Evolutionary conservation across 2,329 filamentous ascomycete genomes (phyloP).

Genomic region (Grosmannia huntii): DNA sequence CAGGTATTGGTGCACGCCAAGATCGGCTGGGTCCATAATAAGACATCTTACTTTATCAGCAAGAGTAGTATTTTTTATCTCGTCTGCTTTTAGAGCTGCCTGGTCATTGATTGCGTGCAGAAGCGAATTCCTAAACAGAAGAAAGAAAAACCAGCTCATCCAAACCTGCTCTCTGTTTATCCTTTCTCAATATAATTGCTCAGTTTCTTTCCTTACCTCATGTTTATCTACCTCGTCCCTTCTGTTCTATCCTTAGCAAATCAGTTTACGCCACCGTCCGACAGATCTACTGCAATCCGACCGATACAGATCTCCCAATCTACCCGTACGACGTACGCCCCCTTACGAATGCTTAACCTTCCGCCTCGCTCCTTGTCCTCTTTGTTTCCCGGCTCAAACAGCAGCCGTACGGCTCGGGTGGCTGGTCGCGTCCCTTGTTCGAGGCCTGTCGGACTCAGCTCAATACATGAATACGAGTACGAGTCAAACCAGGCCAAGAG

Average conservation of each 20-base stretch:
- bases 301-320: not conserved
- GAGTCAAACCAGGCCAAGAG: not conserved
- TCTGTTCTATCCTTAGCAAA: not conserved
- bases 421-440: not conserved
- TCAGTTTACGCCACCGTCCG: not conserved
- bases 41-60: not conserved
- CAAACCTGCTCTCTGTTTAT: not conserved
- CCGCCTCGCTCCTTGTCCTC: not conserved
- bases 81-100: not conserved
- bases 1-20: not conserved
- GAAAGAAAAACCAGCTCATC: not conserved
- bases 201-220: not conserved
- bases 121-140: too few species aligned
- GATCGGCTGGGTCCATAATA: not conserved
- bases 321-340: too few species aligned
- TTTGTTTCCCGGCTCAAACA: not conserved
- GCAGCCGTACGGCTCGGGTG: not conserved
- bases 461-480: not conserved
- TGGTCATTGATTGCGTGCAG: not conserved
- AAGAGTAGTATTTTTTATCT: not conserved
- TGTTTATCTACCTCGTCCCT: not conserved
- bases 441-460: not conserved
- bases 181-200: not conserved
- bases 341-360: not conserved
- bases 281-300: not conserved